Evolutionary conservation across 2,329 filamentous ascomycete genomes (phyloP).

Genomic region (Aspergillus awamori): DNA sequence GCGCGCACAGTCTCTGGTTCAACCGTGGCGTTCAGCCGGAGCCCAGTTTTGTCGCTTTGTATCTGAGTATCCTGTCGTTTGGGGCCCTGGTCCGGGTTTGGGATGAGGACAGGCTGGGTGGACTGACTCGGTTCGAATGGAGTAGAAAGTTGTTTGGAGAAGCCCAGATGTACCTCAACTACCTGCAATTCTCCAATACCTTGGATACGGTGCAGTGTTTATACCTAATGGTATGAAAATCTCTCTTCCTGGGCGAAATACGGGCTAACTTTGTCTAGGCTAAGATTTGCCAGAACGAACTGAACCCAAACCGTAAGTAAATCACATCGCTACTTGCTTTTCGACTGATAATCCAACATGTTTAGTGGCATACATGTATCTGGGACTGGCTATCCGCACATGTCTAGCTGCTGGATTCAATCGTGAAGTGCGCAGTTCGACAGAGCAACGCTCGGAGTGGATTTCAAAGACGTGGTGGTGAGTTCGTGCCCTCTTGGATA

Average conservation of each 20-base stretch:
- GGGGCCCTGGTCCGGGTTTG: slow-evolving; percentile 51
- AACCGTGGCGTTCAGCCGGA: slow-evolving; percentile 32
- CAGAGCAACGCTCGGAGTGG: slow-evolving; percentile 39
- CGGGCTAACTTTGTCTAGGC: slow-evolving; percentile 33
- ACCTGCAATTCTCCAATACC: slow-evolving; percentile 49
- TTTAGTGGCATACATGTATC: slow-evolving; percentile 51
- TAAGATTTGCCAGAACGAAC: slow-evolving; percentile 55
- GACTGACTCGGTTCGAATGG: slow-evolving; percentile 51
- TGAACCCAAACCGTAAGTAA: slow-evolving; percentile 50
- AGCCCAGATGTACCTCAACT: slow-evolving; percentile 43
- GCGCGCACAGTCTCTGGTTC: slow-evolving; percentile 51
- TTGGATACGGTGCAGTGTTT: slow-evolving; percentile 54
- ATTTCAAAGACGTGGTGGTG: slow-evolving; percentile 54
- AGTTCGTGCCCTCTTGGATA: slow-evolving; percentile 17
- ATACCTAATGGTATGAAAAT: slow-evolving; percentile 46
- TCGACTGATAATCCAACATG: slow-evolving; percentile 18
- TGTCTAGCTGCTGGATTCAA: slow-evolving; percentile 54
- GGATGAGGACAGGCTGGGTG: slow-evolving; percentile 48
- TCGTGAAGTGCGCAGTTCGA: slow-evolving; percentile 40
- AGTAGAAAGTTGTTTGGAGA: slow-evolving; percentile 51
- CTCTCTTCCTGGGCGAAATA: no score
- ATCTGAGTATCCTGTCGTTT: slow-evolving; percentile 52
- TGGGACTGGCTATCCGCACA: slow-evolving; percentile 52
- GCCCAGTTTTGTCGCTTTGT: slow-evolving; percentile 51
- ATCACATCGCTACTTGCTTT: neutral